Evolutionary conservation across 2,329 filamentous ascomycete species (phyloP), one percentile per base, ranked within the genome.

Genomic region (Rasamsonia emersonii): DNA sequence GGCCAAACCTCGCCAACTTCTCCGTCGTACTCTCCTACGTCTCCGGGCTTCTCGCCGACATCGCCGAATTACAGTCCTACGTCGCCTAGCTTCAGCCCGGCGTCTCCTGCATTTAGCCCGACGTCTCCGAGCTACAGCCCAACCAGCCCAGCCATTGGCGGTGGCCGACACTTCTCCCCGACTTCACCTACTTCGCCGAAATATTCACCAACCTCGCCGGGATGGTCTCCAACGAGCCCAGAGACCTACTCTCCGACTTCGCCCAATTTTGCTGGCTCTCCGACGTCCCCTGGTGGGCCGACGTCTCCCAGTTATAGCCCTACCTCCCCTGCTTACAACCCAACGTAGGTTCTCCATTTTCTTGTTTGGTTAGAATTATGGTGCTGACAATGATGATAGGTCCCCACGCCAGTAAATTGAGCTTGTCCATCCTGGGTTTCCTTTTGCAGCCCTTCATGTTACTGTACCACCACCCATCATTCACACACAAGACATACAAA

Each of bases 1-100:
- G 82, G 56, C 73, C 83, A 44, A 73, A 73, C 51, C 59, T 88
- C 82, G 27, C 77, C 85, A 24, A 64, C 64, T 2, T 68, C 65
- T n/a, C 65, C 65, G 42, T 67, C 58, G 40, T 66, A 65, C 42
- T 71, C 68, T 35, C 68, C 68, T 4, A 70, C 65, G 2, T 76
- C 71, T 10, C 73, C 73, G 20, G 68, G 66, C 16, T 65, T 62
- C 30, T 74, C 70, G 4, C 71, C 73, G 13, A 75, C 73, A 1
- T 77, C 73, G 24, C 74, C 74, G 6, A 71, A 67, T 38, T 77
- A 77, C 55, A 73, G 68, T 35, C 71, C 73, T 9, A 74, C 73
- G 3, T 75, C 71, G 15, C 73, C 74, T 17, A 69, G 64, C 24
- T 70, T 68, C 53, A 68, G 64, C 28, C 67, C 67, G 18, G 64